Conservation (phyloP, 2,329 filamentous ascomycete genomes). For the Oidium heveae region DNA sequence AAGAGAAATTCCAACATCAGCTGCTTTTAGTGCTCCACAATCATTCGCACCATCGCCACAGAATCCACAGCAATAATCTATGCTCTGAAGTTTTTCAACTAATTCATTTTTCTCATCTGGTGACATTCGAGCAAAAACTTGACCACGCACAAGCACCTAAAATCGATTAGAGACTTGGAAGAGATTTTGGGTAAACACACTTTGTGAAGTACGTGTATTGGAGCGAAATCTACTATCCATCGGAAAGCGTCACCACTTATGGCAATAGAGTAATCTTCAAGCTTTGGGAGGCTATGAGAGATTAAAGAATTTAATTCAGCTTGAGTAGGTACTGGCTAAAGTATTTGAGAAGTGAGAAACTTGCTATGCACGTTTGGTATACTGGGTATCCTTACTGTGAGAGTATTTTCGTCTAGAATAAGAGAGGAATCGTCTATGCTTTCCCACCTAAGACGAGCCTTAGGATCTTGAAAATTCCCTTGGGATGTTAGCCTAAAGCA, state of each 20-base stretch:
- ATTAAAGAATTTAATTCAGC: slow-evolving; percentile 54
- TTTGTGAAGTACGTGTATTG: slow-evolving; percentile 48
- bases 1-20: slow-evolving; percentile 88
- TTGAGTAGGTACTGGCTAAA: slow-evolving; percentile 43
- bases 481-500: neutral
- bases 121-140: slow-evolving; percentile 95
- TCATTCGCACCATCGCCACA: slow-evolving; percentile 96
- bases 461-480: slow-evolving; percentile 49
- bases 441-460: slow-evolving; percentile 63
- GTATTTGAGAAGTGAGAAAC: slow-evolving; percentile 3
- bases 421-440: slow-evolving; percentile 73
- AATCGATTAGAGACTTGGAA: slow-evolving; percentile 3
- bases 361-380: too few relatives aligned
- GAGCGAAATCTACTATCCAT: slow-evolving; percentile 83
- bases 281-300: slow-evolving; percentile 59
- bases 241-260: slow-evolving; percentile 86
- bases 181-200: slow-evolving; percentile 18
- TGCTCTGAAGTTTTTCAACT: slow-evolving; percentile 86
- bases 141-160: slow-evolving; percentile 70
- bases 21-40: slow-evolving; percentile 86
- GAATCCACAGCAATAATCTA: slow-evolving; percentile 88
- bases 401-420: slow-evolving; percentile 51
- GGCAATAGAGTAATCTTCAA: slow-evolving; percentile 69
- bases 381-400: slow-evolving; percentile 26
- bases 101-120: slow-evolving; percentile 96